Base-by-base conservation (phyloP, 2,329 filamentous ascomycete species). In the Fusarium goolgardi region DNA sequence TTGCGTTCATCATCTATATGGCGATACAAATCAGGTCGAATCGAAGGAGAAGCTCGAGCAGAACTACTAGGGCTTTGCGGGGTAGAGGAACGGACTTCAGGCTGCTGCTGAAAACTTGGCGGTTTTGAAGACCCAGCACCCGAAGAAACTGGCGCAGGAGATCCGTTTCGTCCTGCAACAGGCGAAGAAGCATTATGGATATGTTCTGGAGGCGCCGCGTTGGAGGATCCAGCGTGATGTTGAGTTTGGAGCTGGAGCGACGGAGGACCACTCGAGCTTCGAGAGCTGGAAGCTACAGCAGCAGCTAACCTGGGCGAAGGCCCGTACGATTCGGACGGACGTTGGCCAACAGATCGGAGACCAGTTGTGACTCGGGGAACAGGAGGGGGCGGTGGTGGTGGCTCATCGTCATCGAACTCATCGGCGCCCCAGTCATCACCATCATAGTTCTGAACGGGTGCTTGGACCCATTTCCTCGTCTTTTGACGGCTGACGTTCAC, bases 381-480 rank as follows among this genome's bases (percentile, higher is more conserved):
- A 29, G 76, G 69, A 34, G 71, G 15, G 16, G 32, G 72, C 27
- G 71, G 72, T 32, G 82, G 80, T 50, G 81, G 78, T 27, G 79
- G 78, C 35, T 85, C 84, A 40, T 87, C 85, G 55, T 84, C 83
- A n/a, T 88, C 86, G 59, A 88, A 86, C 11, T 90, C 87, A 35
- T 90, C 88, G 57, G 84, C 91, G 35, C 93, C 95, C 94, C 95
- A 97, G 75, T 97, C 95, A 73, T 96, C 94, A 67, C 94, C 95
- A 74, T 95, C 94, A 75, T 98, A 98, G 75, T 88, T 92, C 72
- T 91, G 90, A 60, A 88, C 85, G 78, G 94, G 95, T 35, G 95
- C 95, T 74, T 97, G 91, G 37, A 95, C 91, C 95, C 95, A 98
- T 86, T 97, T 97, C 80, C 90, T 92, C 56, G 94, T 97, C 81